phyloP scores from a whole-genome alignment of 1,284 basidiomycete genomes.

The Phlebopus sp. region DNA sequence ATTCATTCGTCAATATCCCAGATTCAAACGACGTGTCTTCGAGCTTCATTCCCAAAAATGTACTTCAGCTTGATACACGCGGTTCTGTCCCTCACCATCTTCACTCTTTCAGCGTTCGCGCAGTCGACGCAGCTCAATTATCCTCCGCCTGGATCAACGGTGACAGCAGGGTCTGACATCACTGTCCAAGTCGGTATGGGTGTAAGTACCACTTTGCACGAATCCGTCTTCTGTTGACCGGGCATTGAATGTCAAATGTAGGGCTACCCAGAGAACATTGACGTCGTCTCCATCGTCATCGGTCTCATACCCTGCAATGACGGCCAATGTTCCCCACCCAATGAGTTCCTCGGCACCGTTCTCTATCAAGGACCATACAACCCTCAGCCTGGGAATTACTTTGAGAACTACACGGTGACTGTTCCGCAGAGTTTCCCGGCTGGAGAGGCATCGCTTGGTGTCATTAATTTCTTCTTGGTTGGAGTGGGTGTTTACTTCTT shows the following conservation, averaged over 20 bases:
- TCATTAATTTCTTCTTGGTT: slow-evolving; percentile 26
- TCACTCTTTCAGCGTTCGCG: slow-evolving; percentile 15
- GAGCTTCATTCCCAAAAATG: too few relatives aligned
- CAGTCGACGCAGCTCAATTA: slow-evolving; percentile 16
- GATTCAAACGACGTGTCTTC: too few relatives aligned
- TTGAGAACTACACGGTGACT: slow-evolving; percentile 22
- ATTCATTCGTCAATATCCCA: too few relatives aligned
- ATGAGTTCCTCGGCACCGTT: slow-evolving; percentile 17
- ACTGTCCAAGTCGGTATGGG: slow-evolving; percentile 23
- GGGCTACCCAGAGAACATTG: slow-evolving; percentile 22
- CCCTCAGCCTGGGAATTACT: background rate
- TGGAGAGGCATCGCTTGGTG: slow-evolving; percentile 19
- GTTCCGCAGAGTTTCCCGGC: slow-evolving; percentile 15
- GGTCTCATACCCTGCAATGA: slow-evolving; percentile 19
- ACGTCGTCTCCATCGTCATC: slow-evolving; percentile 25
- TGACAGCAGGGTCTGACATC: slow-evolving; percentile 10
- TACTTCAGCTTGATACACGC: background rate
- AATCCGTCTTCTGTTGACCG: too few relatives aligned
- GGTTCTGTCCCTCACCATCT: slow-evolving; percentile 12
- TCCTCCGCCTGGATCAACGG: slow-evolving; percentile 10
- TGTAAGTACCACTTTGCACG: slow-evolving; percentile 12
- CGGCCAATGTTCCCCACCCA: slow-evolving; percentile 16
- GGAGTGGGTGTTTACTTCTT: slow-evolving; percentile 20
- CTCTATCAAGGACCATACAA: slow-evolving; percentile 25
- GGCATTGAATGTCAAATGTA: too few relatives aligned